Evolutionary conservation across 306 rosid species (phyloP).

Genomic region (Malus sieversii): DNA sequence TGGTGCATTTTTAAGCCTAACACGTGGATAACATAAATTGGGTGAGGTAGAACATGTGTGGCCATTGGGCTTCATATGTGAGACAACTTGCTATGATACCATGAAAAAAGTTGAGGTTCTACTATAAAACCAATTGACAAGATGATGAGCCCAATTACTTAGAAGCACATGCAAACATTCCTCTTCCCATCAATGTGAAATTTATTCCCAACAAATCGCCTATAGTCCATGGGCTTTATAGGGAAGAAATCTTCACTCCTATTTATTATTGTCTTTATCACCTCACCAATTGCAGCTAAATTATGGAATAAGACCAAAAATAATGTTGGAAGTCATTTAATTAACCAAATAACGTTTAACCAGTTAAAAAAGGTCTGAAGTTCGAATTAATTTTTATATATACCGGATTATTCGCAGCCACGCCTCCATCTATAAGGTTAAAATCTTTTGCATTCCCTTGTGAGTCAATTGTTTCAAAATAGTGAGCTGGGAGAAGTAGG

Average conservation of each 20-base stretch:
- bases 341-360: neutral
- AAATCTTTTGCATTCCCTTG: slow-evolving; percentile 22
- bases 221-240: slow-evolving; percentile 17
- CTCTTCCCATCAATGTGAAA: too few relatives aligned
- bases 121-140: too few relatives aligned
- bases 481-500: slow-evolving; percentile 64
- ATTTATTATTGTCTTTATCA: slow-evolving; percentile 26
- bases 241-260: slow-evolving; percentile 16
- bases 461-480: slow-evolving; percentile 32
- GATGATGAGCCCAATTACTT: too few relatives aligned
- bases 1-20: too few relatives aligned
- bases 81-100: too few relatives aligned
- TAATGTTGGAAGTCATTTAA: neutral
- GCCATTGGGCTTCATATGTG: too few relatives aligned
- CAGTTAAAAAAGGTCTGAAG: neutral
- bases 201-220: neutral
- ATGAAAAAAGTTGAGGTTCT: too few relatives aligned
- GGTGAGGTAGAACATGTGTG: too few relatives aligned
- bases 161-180: too few relatives aligned
- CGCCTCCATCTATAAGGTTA: slow-evolving; percentile 54
- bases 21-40: too few relatives aligned
- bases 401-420: slow-evolving; percentile 61
- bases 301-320: slow-evolving; percentile 24
- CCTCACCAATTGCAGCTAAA: slow-evolving; percentile 50
- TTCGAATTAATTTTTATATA: neutral